Base-by-base conservation (phyloP, 306 rosid species). In the Cicer arietinum region DNA sequence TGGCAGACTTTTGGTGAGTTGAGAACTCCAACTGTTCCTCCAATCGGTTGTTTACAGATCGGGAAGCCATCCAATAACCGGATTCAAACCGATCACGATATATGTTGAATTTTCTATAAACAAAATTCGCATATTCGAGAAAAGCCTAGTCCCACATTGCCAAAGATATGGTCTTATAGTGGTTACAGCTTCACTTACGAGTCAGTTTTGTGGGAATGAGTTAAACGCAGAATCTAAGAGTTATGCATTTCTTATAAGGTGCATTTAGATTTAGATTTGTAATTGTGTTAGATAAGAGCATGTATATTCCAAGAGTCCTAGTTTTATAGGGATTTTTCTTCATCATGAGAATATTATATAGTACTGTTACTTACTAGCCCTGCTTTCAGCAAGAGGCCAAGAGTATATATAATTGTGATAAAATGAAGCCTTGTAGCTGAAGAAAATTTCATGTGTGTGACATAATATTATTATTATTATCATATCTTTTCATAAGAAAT, bases 1-100 rank as follows among this genome's bases (percentile, higher is more conserved):
- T 95, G 99, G 99, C 79, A 91, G 81, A 76, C 98, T 67, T 94
- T 86, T 11, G 98, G 97, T 65, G 94, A 94, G 77, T 65, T 91
- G 71, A 87, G 81, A 75, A 83, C 97, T 76, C 93, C 97, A 1
- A 91, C 96, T 3, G 67, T 88, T 42, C 98, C 98, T 1, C 98
- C 98, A 61, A 91, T 94, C 51, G 82, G 52, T 47, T 94, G 98
- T 73, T 79, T 94, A 43, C 93, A 87, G 80, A 77, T 90, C 2
- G 97, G 98, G 60, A 94, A 94, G 86, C 98, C 98, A 17, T 20
- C 98, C 0, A 85, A 77, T 71, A 94, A 91, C 74, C 86, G 83
- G 39, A 79, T 94, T 77, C 93, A 94, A 73, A 82, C 88, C 6
- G 87, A 91, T 75, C 89, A 65, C n/a, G 98, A 91, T 53, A 22